Conservation (phyloP, 1,139 yeast genomes). For the Pichia cactophila region DNA sequence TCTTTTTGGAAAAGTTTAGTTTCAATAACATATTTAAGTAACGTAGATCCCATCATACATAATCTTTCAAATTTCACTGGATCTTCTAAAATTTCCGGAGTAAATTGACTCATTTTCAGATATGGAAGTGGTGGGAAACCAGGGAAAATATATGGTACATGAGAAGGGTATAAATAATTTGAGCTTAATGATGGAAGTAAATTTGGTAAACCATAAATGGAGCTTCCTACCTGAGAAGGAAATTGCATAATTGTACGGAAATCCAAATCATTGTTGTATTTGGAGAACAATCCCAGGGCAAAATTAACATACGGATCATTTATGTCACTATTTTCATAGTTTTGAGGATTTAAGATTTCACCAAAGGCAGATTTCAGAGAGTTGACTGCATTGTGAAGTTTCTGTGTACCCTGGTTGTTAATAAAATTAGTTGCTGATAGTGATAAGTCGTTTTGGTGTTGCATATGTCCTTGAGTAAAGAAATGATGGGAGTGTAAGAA, state of each 20-base stretch:
- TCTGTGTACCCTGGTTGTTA: not conserved
- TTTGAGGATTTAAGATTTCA: not conserved
- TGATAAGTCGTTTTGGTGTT: not conserved
- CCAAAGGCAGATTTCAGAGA: conserved; percentile 1
- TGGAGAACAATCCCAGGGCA: conserved; percentile 4
- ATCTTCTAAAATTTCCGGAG: conserved; percentile 1
- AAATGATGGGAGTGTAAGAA: no score
- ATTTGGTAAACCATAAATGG: not conserved
- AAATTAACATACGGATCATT: conserved; percentile 10
- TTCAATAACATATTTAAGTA: conserved; percentile 5
- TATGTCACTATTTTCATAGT: not conserved
- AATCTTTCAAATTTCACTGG: not conserved
- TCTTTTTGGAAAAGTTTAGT: not conserved
- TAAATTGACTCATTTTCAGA: not conserved
- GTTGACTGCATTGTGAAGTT: conserved; percentile 3
- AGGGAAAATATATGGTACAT: conserved; percentile 3
- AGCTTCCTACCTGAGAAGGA: not conserved
- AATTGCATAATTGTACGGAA: conserved; percentile 6
- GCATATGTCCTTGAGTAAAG: not conserved
- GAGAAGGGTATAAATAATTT: conserved; percentile 2
- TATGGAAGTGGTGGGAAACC: conserved; percentile 7
- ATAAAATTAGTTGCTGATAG: not conserved
- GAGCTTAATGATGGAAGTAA: not conserved
- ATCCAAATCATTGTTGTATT: conserved; percentile 9
- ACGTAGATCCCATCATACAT: conserved; percentile 6